phyloP scores from a whole-genome alignment of 2,329 filamentous ascomycete genomes.

The Grosmannia clavigera region DNA sequence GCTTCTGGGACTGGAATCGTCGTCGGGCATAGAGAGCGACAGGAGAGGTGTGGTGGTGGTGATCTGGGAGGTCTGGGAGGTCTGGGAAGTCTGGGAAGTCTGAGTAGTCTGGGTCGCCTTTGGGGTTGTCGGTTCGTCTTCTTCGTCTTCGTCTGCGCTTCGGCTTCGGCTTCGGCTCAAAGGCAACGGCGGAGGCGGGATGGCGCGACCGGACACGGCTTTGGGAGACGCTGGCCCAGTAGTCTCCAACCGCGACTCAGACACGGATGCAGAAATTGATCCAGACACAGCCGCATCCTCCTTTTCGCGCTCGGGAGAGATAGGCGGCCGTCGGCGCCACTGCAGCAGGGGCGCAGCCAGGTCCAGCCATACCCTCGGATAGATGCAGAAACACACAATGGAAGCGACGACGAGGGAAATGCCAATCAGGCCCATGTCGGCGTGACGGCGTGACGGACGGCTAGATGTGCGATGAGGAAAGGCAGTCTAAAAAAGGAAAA shows the following conservation, averaged over 20 bases:
- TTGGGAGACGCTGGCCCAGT: too few species aligned
- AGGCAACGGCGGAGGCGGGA: background rate
- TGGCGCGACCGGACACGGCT: too few species aligned
- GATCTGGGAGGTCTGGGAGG: background rate
- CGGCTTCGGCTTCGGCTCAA: background rate
- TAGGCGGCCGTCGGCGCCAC: slow-evolving; percentile 7
- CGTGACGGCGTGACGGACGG: background rate
- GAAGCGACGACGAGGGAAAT: slow-evolving; percentile 51
- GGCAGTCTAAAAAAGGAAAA: too few species aligned
- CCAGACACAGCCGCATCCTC: background rate
- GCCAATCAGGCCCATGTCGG: slow-evolving; percentile 42
- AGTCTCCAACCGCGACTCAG: too few species aligned
- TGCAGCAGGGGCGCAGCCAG: slow-evolving; percentile 8
- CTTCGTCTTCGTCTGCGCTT: slow-evolving; percentile 13
- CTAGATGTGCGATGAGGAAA: background rate
- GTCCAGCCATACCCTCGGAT: slow-evolving; percentile 36
- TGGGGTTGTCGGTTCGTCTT: slow-evolving; percentile 35
- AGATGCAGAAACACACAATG: slow-evolving; percentile 43
- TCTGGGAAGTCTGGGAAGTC: background rate
- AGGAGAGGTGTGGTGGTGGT: slow-evolving; percentile 29
- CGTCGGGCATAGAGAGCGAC: slow-evolving; percentile 25
- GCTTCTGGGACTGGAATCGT: slow-evolving; percentile 8
- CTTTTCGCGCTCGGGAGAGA: background rate
- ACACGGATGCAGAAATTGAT: background rate
- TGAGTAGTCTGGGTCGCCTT: slow-evolving; percentile 23